Base-by-base conservation (phyloP, 768 basidiomycete species). In the Tricholoma saponaceum region DNA sequence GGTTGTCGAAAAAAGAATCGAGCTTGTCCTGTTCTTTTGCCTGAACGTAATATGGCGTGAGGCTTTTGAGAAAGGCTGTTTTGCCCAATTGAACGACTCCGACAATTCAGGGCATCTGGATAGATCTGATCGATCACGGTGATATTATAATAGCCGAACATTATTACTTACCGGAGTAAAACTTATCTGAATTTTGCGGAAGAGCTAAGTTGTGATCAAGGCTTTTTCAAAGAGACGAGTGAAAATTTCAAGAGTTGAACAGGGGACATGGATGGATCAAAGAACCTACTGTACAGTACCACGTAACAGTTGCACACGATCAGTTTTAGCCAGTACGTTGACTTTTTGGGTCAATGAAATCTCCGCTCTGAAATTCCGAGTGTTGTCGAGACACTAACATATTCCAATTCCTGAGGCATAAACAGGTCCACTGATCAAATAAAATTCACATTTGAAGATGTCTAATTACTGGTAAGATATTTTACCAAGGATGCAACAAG, bases 251-350 rank as follows among this genome's bases (percentile, higher is more conserved):
- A 16, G n/a, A n/a, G n/a, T n/a, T n/a, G n/a, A n/a, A n/a, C n/a
- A 28, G 28, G n/a, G 9, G 47, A 5, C 1, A 7, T 47, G 13
- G 25, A 26, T 47, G 13, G 5, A 47, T 47, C 46, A 47, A 47
- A 47, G 46, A 47, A 47, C 28, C 28, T 23, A 50, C 47, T 50
- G 47, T 30, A 50, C 47, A 50, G 47, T 50, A 50, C 47, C 28
- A 30, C 16, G 9, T 30, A 30, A 18, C 16, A 28, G 16, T 50
- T 50, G 18, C 16, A n/a, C 47, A 50, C 8, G 6, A 28, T 50
- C 26, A n/a, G 28, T 30, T n/a, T 30, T 28, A 50, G 28, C n/a
- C 26, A 30, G 26, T 18, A 50, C 28, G 47, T 30, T 50, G 28
- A 50, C 47, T n/a, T 49, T 49, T 50, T 10, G 5, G 25, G 47